These are phyloP conservation scores for Hylodesmum podocarpum DNA, from an alignment of 306 rosid genomes.

Conservation along the genomic window DNA sequence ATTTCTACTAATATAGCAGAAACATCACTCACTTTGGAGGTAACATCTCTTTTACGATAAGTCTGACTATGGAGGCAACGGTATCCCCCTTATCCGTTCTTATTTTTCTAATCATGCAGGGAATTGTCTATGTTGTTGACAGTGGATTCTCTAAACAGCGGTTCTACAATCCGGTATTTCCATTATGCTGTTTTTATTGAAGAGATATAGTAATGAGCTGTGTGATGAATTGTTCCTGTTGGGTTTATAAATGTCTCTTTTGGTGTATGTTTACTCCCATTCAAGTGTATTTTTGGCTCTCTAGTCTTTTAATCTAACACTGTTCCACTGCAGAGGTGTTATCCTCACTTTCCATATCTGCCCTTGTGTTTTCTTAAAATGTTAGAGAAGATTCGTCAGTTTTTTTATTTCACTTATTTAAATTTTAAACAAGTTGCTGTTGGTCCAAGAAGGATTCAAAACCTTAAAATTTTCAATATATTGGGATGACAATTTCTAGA, in stretches of 20 bases:
- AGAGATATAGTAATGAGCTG: constrained; percentile 2
- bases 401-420: not conserved
- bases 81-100: constrained; percentile 8
- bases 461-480: constrained; percentile 1
- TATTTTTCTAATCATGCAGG: constrained; percentile 57
- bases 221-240: constrained; percentile 6
- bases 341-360: constrained; percentile 10
- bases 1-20: constrained; percentile 95
- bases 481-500: not conserved
- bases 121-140: constrained; percentile 88
- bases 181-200: constrained; percentile 23
- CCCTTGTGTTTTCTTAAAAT: not conserved
- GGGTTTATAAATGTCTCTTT: not conserved
- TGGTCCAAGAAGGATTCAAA: constrained; percentile 14
- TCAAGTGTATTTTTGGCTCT: constrained; percentile 7
- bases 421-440: not conserved
- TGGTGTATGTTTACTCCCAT: not conserved
- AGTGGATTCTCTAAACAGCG: constrained; percentile 96
- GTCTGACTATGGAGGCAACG: constrained; percentile 8
- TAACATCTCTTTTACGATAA: constrained; percentile 31
- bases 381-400: constrained; percentile 12
- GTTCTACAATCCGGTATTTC: constrained; percentile 82
- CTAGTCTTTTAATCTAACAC: not conserved
- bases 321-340: not conserved
- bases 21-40: constrained; percentile 94